A percentile compares a stretch with the other conserved stretches of the same genome.
Conservation (phyloP, 495 filamentous ascomycete species). For the Talaromyces proteolyticus region DNA sequence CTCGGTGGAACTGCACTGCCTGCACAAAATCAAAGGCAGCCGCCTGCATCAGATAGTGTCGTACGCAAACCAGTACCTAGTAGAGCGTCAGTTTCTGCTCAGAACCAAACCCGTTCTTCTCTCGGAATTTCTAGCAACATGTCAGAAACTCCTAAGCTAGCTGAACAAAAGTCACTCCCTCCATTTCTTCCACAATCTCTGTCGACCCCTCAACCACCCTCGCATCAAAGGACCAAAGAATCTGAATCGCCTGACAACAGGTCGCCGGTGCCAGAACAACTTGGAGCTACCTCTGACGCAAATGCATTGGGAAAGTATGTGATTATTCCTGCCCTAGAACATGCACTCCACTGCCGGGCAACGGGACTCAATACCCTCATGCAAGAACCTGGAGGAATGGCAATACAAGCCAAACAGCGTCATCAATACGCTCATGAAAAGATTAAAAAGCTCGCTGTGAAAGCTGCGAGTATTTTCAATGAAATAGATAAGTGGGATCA, state of each 20-base stretch:
- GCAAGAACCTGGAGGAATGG: conserved; percentile 2
- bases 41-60: conserved; percentile 25
- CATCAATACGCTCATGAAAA: conserved; percentile 74
- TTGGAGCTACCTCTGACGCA: conserved; percentile 18
- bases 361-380: conserved; percentile 13
- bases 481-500: conserved; percentile 86
- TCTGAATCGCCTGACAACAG: neutral
- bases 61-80: conserved; percentile 8
- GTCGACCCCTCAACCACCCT: conserved; percentile 16
- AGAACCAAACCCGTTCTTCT: neutral
- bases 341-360: conserved; percentile 74
- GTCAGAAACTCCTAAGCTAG: conserved; percentile 8
- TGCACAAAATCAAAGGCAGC: conserved; percentile 9
- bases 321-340: conserved; percentile 83
- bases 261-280: neutral
- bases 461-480: conserved; percentile 68
- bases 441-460: conserved; percentile 70
- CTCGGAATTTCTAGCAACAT: neutral
- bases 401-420: conserved; percentile 32
- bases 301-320: conserved; percentile 68
- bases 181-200: conserved; percentile 16
- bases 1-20: conserved; percentile 10
- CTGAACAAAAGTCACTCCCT: conserved; percentile 25
- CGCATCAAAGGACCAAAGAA: neutral
- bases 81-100: conserved; percentile 5